Base-by-base conservation (phyloP, 129 eudicot genomes). In the Calendula officinalis region DNA sequence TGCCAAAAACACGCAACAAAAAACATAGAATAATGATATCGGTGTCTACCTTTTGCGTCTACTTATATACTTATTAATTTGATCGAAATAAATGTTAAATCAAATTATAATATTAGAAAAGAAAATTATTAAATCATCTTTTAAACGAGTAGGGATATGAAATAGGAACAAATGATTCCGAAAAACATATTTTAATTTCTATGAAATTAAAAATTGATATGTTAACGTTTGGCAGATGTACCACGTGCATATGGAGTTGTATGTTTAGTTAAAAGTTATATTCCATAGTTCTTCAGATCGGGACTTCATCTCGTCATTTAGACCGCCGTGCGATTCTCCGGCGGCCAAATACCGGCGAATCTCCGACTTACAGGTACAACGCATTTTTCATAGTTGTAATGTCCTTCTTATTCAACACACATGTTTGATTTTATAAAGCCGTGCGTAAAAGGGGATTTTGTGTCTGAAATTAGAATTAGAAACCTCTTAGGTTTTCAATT, bases 261-360 rank as follows among this genome's bases (percentile, higher is more conserved):
- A 67, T 35, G 33, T 53, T 53, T 5, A 8, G 17, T 39, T 66
- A 38, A 40, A 52, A 67, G 57, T 68, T 44, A 56, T 69, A 58
- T 10, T 57, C 34, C 51, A 32, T 42, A 11, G 44, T 55, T 43
- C n/a, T 36, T 58, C 49, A 57, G 67, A 69, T 69, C 49, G 41
- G 32, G 59, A 47, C 55, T 58, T 56, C 66, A 22, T 22, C 30
- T 22, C 30, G 67, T 69, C 66, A 56, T 56, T 57, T 56, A 56
- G 57, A 69, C 66, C 47, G 69, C 69, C 71, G 46, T 46, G 58
- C 59, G 59, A 36, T 60, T 70, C 67, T 58, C 60, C 67, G 75
- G 50, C 74, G 58, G 75, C 75, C 67, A 48, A 60, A 57, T 50
- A 9, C 60, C 60, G 62, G 51, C 65, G 33, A 48, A 47, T 70